Conservation (phyloP, 2,329 filamentous ascomycete genomes). For the Trichoderma oligosporum region DNA sequence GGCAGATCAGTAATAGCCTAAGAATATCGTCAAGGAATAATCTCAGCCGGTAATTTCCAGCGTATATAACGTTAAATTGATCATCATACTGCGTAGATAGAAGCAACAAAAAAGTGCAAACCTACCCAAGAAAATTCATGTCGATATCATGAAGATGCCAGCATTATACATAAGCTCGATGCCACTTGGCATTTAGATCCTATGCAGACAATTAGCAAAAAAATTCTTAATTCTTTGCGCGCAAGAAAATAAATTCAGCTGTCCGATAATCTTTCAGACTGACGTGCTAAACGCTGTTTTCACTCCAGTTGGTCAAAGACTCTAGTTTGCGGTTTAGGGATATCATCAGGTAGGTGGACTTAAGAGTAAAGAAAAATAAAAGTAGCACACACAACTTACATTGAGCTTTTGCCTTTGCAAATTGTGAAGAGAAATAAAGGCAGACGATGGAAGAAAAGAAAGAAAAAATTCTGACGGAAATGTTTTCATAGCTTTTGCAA, state of each 20-base stretch:
- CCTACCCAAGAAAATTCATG: constrained; percentile 29
- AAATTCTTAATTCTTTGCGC: constrained; percentile 10
- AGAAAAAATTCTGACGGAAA: constrained; percentile 15
- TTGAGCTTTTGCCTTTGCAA: constrained; percentile 4
- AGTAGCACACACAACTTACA: constrained; percentile 20
- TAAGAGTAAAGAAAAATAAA: constrained; percentile 3
- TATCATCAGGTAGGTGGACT: constrained; percentile 68
- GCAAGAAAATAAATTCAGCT: constrained; percentile 20
- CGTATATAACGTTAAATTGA: constrained; percentile 64
- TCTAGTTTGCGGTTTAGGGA: constrained; percentile 87
- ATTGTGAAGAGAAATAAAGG: constrained; percentile 12
- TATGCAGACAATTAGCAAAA: constrained; percentile 27
- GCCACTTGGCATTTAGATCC: constrained; percentile 21
- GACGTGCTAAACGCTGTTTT: constrained; percentile 83
- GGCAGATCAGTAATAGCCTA: constrained; percentile 76
- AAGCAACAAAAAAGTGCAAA: constrained; percentile 9
- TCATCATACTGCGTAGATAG: constrained; percentile 46
- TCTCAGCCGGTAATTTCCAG: constrained; percentile 99
- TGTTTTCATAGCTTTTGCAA: constrained; percentile 23
- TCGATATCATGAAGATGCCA: background rate
- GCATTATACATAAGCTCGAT: constrained; percentile 5
- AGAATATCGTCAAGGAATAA: constrained; percentile 70
- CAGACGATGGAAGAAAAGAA: background rate
- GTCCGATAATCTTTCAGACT: constrained; percentile 65
- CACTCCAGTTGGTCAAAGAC: constrained; percentile 88